Evolutionary conservation across 306 rosid genomes (phyloP).

Genomic region (Gastrolobium bilobum): DNA sequence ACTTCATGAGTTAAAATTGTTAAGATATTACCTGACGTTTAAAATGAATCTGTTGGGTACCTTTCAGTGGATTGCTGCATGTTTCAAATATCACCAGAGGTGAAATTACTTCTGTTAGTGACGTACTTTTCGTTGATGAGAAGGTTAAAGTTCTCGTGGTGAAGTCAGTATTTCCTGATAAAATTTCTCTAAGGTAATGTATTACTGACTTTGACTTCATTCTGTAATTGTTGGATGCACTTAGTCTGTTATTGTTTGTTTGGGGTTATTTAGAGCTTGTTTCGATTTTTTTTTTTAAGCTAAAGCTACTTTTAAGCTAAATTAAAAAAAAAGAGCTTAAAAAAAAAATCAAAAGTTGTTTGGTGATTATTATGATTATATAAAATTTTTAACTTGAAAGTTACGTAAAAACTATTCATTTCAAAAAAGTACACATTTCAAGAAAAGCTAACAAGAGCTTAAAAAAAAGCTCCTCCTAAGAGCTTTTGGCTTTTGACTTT

Average conservation of each 20-base stretch:
- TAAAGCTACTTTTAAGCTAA: too few species aligned
- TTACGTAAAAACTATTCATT: too few species aligned
- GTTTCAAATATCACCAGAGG: conserved; percentile 77
- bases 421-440: too few species aligned
- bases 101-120: conserved; percentile 65
- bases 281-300: too few species aligned
- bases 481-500: too few species aligned
- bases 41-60: conserved; percentile 36
- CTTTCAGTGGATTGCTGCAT: conserved; percentile 88
- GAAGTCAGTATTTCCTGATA: conserved; percentile 76
- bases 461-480: too few species aligned
- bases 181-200: conserved; percentile 81
- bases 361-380: too few species aligned
- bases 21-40: conserved; percentile 19
- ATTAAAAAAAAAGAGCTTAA: too few species aligned
- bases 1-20: neutral
- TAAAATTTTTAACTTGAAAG: too few species aligned
- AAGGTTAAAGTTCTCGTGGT: conserved; percentile 84
- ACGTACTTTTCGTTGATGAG: conserved; percentile 74
- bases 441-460: too few species aligned
- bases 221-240: conserved; percentile 9
- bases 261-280: neutral
- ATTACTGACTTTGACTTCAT: conserved; percentile 26
- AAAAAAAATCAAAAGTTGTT: too few species aligned
- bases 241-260: conserved; percentile 3